Percentiles rank a stretch among this genome's conserved stretches.
phyloP scores from a whole-genome alignment of 345 rosid species.

The Citrus hindsii region DNA sequence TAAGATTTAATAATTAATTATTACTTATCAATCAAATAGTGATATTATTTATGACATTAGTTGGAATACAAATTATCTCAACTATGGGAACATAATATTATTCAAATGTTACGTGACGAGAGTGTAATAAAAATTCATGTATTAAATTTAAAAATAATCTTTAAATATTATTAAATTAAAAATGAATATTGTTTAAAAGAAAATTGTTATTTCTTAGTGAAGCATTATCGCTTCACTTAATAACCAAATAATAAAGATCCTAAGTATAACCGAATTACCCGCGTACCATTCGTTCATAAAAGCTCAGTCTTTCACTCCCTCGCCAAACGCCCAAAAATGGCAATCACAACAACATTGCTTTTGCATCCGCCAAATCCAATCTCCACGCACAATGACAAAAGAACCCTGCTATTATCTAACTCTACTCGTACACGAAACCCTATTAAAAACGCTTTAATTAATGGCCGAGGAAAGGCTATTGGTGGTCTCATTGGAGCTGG shows the following conservation, averaged over 20 bases:
- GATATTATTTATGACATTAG: no score
- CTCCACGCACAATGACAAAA: constrained; percentile 16
- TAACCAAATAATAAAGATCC: not conserved
- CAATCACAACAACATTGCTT: constrained; percentile 30
- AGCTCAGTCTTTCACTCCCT: not conserved
- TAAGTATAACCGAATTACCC: not conserved
- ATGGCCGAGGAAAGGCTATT: constrained; percentile 16
- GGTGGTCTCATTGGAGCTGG: constrained; percentile 56
- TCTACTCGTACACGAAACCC: not conserved
- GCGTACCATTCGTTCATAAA: not conserved
- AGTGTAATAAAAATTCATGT: no score
- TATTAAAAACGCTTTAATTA: constrained; percentile 3
- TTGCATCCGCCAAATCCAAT: constrained; percentile 21
- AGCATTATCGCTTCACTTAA: not conserved
- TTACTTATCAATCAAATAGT: no score
- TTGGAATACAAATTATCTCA: no score
- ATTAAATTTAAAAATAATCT: no score
- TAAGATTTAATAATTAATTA: no score
- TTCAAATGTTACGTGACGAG: no score
- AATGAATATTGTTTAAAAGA: no score
- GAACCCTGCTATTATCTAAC: not conserved
- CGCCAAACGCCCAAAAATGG: constrained; percentile 30
- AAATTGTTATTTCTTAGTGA: no score
- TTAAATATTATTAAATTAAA: no score
- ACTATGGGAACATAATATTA: no score